phyloP scores from a whole-genome alignment of 2,329 filamentous ascomycete genomes.

The Penicillium sp. region DNA sequence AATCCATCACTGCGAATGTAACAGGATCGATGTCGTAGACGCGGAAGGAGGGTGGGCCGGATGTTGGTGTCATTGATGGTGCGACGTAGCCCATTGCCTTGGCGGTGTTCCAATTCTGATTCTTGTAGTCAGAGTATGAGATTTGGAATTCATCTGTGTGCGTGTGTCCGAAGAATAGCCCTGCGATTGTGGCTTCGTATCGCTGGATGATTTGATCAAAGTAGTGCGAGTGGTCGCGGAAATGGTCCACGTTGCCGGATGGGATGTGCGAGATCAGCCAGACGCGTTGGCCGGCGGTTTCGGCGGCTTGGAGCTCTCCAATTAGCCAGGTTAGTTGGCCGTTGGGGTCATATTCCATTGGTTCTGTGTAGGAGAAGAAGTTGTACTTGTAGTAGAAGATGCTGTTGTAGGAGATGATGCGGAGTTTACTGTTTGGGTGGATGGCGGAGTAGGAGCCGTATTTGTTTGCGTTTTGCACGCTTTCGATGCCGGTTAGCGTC shows the following conservation, averaged over 20 bases:
- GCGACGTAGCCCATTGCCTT: conserved; percentile 58
- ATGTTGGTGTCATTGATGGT: conserved; percentile 59
- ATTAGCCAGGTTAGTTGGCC: conserved; percentile 60
- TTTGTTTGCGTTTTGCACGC: conserved; percentile 41
- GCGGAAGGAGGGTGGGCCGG: conserved; percentile 61
- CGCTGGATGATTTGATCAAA: conserved; percentile 59
- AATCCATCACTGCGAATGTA: conserved; percentile 60
- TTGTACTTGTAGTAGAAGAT: conserved; percentile 64
- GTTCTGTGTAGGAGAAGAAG: conserved; percentile 58
- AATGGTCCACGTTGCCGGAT: conserved; percentile 54
- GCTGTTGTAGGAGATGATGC: conserved; percentile 63
- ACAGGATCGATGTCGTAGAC: conserved; percentile 62
- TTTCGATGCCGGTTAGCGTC: conserved; percentile 50
- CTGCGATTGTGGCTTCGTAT: conserved; percentile 59
- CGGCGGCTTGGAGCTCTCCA: conserved; percentile 57
- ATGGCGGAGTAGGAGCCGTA: conserved; percentile 57
- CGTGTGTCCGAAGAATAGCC: conserved; percentile 62
- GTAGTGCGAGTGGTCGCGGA: conserved; percentile 58
- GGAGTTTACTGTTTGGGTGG: conserved; percentile 53
- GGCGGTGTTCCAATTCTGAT: conserved; percentile 50
- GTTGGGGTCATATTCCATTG: conserved; percentile 56
- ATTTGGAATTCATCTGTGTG: conserved; percentile 62
- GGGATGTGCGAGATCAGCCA: conserved; percentile 64
- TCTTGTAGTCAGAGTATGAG: conserved; percentile 55
- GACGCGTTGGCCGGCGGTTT: conserved; percentile 56